These are phyloP conservation scores for Penicillium sp. DNA, from an alignment of 2,329 filamentous ascomycete genomes.

Conservation along the genomic window DNA sequence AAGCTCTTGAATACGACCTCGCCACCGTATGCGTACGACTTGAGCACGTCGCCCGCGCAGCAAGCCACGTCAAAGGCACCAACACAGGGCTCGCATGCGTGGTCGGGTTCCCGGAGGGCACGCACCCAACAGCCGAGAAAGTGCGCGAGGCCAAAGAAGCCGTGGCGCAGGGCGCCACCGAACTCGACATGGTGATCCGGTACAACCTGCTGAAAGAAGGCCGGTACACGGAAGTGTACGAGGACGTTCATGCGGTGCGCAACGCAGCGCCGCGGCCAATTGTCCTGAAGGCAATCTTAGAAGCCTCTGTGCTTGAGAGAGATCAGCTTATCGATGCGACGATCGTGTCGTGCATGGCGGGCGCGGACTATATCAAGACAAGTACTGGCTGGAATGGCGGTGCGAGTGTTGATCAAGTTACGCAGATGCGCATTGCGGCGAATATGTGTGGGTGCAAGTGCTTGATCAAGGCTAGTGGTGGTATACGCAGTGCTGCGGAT, in stretches of 20 bases:
- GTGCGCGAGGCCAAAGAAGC: constrained; percentile 53
- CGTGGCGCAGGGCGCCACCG: constrained; percentile 52
- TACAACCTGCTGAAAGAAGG: constrained; percentile 48
- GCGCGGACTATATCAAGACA: constrained; percentile 61
- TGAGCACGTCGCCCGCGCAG: constrained; percentile 53
- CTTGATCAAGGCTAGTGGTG: constrained; percentile 61
- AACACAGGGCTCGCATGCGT: constrained; percentile 57
- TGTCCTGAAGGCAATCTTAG: constrained; percentile 58
- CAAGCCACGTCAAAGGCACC: constrained; percentile 46
- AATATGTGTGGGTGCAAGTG: constrained; percentile 45
- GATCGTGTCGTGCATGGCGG: constrained; percentile 53
- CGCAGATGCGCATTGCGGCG: constrained; percentile 54
- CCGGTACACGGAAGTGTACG: constrained; percentile 52
- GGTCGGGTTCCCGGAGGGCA: constrained; percentile 61
- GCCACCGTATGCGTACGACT: constrained; percentile 59
- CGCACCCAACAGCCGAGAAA: constrained; percentile 52
- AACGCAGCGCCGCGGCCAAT: constrained; percentile 45
- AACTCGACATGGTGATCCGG: constrained; percentile 62
- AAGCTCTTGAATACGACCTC: constrained; percentile 49
- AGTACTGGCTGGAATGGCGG: constrained; percentile 61
- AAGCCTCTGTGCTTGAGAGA: constrained; percentile 54
- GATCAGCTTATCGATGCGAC: constrained; percentile 56
- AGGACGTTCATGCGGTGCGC: constrained; percentile 55
- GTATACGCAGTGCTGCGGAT: constrained; percentile 53
- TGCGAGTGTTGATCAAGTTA: constrained; percentile 54